Conservation (phyloP, 2,329 filamentous ascomycete species). For the Hymenoscyphus occultus region DNA sequence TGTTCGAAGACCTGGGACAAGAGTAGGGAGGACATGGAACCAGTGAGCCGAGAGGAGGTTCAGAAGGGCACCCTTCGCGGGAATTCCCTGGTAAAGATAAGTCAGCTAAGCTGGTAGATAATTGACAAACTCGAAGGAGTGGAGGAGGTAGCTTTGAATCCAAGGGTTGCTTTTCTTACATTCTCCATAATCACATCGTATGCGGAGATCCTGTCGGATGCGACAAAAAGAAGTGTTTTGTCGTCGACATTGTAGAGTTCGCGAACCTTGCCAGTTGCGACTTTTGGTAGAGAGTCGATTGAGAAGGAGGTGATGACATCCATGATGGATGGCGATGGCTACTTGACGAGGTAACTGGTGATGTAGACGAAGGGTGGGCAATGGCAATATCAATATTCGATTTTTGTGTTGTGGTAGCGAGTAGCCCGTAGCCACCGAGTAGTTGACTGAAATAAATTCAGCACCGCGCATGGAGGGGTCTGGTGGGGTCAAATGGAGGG, state of each 20-base stretch:
- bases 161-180: slow-evolving; percentile 39
- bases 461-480: too few relatives aligned
- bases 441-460: too few relatives aligned
- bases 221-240: slow-evolving; percentile 73
- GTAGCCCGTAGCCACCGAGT: too few relatives aligned
- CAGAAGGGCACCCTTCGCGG: slow-evolving; percentile 64
- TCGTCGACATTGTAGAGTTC: slow-evolving; percentile 74
- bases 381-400: too few relatives aligned
- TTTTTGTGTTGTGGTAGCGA: too few relatives aligned
- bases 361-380: too few relatives aligned
- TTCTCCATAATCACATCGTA: slow-evolving; percentile 91
- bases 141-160: slow-evolving; percentile 35
- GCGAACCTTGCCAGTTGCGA: slow-evolving; percentile 64
- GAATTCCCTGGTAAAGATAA: slow-evolving; percentile 53
- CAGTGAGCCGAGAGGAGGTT: slow-evolving; percentile 66
- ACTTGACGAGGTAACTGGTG: too few relatives aligned
- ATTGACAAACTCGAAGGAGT: slow-evolving; percentile 45
- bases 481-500: too few relatives aligned
- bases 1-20: slow-evolving; percentile 52
- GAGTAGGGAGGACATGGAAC: slow-evolving; percentile 55
- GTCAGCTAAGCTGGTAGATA: slow-evolving; percentile 39
- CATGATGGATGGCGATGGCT: slow-evolving; percentile 14
- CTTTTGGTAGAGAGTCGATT: slow-evolving; percentile 21
- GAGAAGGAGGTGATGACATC: slow-evolving; percentile 18
- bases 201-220: slow-evolving; percentile 88